These are phyloP conservation scores for Bertia moriformis DNA, from an alignment of 2,329 filamentous ascomycete species.

Conservation along the genomic window DNA sequence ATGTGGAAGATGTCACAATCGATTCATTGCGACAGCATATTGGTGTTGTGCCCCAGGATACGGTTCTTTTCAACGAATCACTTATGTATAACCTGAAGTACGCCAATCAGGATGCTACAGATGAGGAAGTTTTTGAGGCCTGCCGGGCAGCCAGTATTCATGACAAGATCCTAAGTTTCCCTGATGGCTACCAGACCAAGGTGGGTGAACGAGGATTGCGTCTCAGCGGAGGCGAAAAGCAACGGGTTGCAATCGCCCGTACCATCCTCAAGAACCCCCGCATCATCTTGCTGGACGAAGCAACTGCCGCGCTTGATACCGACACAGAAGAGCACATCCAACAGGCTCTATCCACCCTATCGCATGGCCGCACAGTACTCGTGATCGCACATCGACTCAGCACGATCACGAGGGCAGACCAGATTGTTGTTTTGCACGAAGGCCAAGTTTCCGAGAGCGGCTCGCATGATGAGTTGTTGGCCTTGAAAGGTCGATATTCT, in stretches of 20 bases:
- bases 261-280: constrained; percentile 84
- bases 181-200: constrained; percentile 76
- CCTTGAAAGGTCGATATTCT: constrained; percentile 57
- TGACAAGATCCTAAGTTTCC: constrained; percentile 78
- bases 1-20: constrained; percentile 78
- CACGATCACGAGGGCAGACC: constrained; percentile 72
- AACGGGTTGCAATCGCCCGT: constrained; percentile 81
- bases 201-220: constrained; percentile 81
- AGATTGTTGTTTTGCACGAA: constrained; percentile 65
- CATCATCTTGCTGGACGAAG: constrained; percentile 86
- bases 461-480: constrained; percentile 63
- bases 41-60: constrained; percentile 93
- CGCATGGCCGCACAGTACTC: constrained; percentile 75
- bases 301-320: constrained; percentile 79
- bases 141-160: constrained; percentile 82
- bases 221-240: constrained; percentile 81
- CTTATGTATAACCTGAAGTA: constrained; percentile 92
- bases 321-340: constrained; percentile 91
- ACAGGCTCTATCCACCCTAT: constrained; percentile 66
- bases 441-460: constrained; percentile 68
- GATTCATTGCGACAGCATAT: constrained; percentile 85
- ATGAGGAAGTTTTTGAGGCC: constrained; percentile 69
- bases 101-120: constrained; percentile 65
- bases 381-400: constrained; percentile 87
- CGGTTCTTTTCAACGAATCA: constrained; percentile 84